These are phyloP conservation scores for Triticum urartu DNA, from an alignment of 176 grass and related monocot species.

Conservation along the genomic window DNA sequence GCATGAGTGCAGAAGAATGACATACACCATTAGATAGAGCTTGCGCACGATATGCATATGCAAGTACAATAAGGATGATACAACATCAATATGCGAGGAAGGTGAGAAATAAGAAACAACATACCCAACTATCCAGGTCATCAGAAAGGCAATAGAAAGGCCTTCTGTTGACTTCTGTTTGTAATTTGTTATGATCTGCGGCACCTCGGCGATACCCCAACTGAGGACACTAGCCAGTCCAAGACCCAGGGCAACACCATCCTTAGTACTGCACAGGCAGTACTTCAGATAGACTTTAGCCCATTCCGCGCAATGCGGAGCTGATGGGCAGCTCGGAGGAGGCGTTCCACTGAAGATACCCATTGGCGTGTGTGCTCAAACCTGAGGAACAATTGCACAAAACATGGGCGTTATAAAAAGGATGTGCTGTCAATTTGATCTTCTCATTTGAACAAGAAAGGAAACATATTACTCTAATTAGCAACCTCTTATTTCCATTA, in stretches of 20 bases:
- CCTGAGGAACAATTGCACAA: slow-evolving; percentile 5
- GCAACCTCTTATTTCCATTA: not conserved
- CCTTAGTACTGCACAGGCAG: slow-evolving; percentile 62
- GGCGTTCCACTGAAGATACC: slow-evolving; percentile 32
- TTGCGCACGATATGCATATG: not conserved
- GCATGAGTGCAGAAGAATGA: slow-evolving; percentile 26
- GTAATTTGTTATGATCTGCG: slow-evolving; percentile 87
- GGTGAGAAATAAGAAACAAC: slow-evolving; percentile 21
- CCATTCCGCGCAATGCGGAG: slow-evolving; percentile 62
- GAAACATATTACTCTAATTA: not conserved
- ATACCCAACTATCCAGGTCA: slow-evolving; percentile 93
- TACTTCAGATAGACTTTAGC: slow-evolving; percentile 71
- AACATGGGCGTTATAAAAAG: not conserved
- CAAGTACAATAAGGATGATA: not conserved
- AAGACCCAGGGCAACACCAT: slow-evolving; percentile 58
- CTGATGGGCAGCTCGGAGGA: slow-evolving; percentile 31
- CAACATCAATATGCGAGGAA: slow-evolving; percentile 18
- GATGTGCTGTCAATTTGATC: not conserved
- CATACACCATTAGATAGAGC: not conserved
- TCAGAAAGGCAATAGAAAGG: slow-evolving; percentile 77
- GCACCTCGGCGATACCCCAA: slow-evolving; percentile 86
- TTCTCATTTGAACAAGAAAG: not conserved
- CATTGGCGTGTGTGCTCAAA: slow-evolving; percentile 46
- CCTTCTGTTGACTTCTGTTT: slow-evolving; percentile 86
- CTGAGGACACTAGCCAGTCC: slow-evolving; percentile 77